phyloP scores from a whole-genome alignment of 805 yeast genomes.

The Cephaloascus albidus region DNA sequence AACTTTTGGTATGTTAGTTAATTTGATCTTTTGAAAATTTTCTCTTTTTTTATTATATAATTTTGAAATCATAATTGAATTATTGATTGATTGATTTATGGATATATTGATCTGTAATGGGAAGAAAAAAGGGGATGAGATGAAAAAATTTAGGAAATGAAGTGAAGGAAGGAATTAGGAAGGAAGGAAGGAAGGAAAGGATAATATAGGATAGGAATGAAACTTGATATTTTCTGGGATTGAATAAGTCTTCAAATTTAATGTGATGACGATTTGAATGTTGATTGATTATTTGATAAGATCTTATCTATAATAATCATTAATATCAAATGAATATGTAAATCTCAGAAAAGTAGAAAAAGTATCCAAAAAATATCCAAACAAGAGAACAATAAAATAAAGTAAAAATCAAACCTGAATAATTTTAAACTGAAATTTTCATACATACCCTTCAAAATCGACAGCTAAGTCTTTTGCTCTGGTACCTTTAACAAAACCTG shows the following conservation, averaged over 20 bases:
- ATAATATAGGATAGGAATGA: background rate
- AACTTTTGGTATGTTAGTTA: constrained; percentile 19
- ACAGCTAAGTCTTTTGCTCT: constrained; percentile 51
- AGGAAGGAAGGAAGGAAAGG: background rate
- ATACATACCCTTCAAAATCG: constrained; percentile 50
- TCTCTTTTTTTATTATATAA: background rate
- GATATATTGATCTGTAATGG: too few relatives aligned
- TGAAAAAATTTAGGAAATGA: background rate
- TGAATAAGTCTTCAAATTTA: background rate
- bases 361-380: background rate
- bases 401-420: constrained; percentile 1
- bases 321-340: background rate
- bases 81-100: background rate
- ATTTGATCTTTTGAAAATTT: background rate
- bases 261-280: background rate
- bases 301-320: background rate
- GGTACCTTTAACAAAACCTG: constrained; percentile 39
- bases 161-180: background rate
- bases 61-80: too few relatives aligned
- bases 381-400: background rate
- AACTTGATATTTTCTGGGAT: background rate
- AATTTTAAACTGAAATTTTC: constrained; percentile 1
- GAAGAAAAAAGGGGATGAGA: background rate
- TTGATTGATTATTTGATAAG: background rate
- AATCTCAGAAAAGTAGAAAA: background rate